Evolutionary conservation across 164 flowering plant genomes (phyloP), one percentile per base, ranked within the genome.

Genomic region (Saururus chinensis): DNA sequence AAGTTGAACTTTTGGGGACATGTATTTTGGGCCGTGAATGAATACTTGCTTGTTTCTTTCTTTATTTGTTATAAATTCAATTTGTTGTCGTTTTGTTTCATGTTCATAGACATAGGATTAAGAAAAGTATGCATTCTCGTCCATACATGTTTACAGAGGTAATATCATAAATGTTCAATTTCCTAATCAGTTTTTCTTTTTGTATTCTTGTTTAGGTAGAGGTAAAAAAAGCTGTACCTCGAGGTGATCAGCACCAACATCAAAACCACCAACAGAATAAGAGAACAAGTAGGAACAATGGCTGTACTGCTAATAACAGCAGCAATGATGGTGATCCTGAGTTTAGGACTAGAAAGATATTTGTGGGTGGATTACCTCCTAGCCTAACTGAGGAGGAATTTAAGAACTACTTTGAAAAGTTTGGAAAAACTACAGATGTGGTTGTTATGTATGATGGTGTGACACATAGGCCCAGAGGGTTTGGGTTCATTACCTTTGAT

Each of bases 301-400:
- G 77, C 17, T 42, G 54, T 21, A 61, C 55, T 67, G 72, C 48
- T 61, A 62, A 55, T 21, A 57, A 60, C 66, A 71, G 70, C 57
- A 68, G 51, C 53, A 61, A 56, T 64, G 69, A 57, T 70, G 37
- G 61, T 64, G 51, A 37, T 49, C 69, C 25, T 57, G 76, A 71
- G 62, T 67, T 77, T 66, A 85, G 76, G 72, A 82, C 84, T 4
- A 85, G 74, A 64, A 87, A 85, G 80, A 81, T 88, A 53, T 88
- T 88, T 71, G 92, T 88, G 24, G 96, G 96, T 64, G 96, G 90
- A 56, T 83, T 89, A 68, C 61, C 88, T 17, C 60, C 86, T 70
- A 76, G 42, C 69, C 56, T 85, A 51, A 82, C 85, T 12, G 81
- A 81, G 65, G 80, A 77, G 13, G 87, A 82, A 37, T 85, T 85